These are phyloP conservation scores for Scheffersomyces stambukii DNA, from an alignment of 1,139 yeast species.

Conservation along the genomic window DNA sequence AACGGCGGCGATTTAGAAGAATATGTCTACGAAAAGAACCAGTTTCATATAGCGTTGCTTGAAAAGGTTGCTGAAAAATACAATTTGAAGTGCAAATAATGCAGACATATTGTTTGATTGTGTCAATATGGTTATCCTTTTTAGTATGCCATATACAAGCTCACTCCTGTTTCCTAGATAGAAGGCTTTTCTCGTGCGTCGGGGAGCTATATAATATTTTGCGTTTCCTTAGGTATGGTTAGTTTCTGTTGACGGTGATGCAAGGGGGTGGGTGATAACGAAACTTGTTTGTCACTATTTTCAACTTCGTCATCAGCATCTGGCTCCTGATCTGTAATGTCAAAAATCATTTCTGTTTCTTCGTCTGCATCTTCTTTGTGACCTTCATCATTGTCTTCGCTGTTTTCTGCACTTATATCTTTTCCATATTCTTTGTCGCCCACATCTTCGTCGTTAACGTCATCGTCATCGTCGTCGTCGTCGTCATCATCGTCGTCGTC, in stretches of 20 bases:
- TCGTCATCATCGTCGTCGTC: conserved; percentile 25
- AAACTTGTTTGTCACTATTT: neutral
- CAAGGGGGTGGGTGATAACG: conserved; percentile 3
- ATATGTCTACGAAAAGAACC: conserved; percentile 10
- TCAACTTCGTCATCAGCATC: conserved; percentile 2
- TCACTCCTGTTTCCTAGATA: neutral
- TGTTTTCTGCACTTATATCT: conserved; percentile 2
- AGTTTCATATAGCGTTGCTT: conserved; percentile 11
- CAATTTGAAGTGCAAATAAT: conserved; percentile 7
- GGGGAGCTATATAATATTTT: conserved; percentile 12
- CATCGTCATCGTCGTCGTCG: conserved; percentile 29
- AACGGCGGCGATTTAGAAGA: conserved; percentile 8
- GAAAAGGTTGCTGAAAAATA: conserved; percentile 9
- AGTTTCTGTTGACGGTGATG: conserved; percentile 13
- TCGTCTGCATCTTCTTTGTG: conserved; percentile 7
- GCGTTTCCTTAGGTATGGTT: conserved; percentile 14
- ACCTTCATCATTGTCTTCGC: conserved; percentile 3
- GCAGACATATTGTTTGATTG: neutral
- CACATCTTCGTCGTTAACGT: conserved; percentile 18
- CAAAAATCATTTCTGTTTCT: conserved; percentile 32
- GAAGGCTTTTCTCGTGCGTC: too few relatives aligned
- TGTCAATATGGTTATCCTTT: neutral
- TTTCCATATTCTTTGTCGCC: conserved; percentile 12
- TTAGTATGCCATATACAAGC: neutral
- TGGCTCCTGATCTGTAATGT: conserved; percentile 19